Conservation (phyloP, 768 basidiomycete species). For the Daedaleopsis sinensis region DNA sequence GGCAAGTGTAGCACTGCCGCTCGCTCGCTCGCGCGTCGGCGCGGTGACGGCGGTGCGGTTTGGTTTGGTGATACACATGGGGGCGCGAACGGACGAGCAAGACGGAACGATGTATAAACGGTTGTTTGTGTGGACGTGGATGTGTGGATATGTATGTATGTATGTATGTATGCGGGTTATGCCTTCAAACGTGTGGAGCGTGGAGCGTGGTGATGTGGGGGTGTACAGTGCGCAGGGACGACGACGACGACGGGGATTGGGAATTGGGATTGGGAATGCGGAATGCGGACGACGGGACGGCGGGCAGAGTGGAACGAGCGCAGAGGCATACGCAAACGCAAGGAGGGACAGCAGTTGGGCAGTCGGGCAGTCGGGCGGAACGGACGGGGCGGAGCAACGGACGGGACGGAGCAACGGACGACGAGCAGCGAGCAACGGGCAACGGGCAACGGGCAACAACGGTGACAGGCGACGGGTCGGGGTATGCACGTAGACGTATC, state of each 20-base stretch:
- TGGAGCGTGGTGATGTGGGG: no score
- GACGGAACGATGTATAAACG: not conserved
- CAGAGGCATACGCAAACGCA: no score
- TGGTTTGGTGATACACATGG: slow-evolving; percentile 1
- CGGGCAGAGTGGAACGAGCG: not conserved
- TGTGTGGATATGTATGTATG: not conserved
- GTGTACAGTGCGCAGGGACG: not conserved
- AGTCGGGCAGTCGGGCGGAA: not conserved
- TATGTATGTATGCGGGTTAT: not conserved
- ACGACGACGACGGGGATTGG: no score
- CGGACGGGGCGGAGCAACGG: slow-evolving; percentile 13
- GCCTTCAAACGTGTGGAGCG: not conserved
- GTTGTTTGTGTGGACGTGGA: not conserved
- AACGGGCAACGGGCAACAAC: not conserved
- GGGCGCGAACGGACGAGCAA: slow-evolving; percentile 1
- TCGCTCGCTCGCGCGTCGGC: not conserved
- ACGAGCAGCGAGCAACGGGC: not conserved
- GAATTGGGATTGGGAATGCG: no score
- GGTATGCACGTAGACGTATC: not conserved
- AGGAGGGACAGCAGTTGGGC: slow-evolving; percentile 15
- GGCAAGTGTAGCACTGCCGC: not conserved
- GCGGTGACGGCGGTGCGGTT: not conserved
- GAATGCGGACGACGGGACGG: no score
- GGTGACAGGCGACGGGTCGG: not conserved
- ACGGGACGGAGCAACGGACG: not conserved